Evolutionary conservation across 2,329 filamentous ascomycete genomes (phyloP).

Genomic region (Neodidymelliopsis sp.): DNA sequence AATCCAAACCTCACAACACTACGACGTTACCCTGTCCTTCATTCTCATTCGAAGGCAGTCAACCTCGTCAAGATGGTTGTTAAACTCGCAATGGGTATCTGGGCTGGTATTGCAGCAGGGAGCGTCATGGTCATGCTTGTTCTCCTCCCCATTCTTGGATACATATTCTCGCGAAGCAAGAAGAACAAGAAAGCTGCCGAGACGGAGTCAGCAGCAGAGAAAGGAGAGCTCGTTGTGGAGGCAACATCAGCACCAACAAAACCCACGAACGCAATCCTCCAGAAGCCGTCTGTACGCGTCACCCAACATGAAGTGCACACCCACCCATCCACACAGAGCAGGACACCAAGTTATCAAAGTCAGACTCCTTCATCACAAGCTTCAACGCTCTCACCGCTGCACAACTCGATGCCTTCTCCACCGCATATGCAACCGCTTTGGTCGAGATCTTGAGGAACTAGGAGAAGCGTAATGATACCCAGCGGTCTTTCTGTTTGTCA

Average conservation of each 20-base stretch:
- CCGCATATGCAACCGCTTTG: conserved; percentile 6
- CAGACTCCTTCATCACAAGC: no score
- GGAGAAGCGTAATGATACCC: background rate
- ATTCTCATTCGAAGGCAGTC: background rate
- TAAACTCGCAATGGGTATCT: conserved; percentile 13
- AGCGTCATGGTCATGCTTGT: conserved; percentile 13
- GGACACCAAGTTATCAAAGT: conserved; percentile 13
- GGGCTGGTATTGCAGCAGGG: conserved; percentile 16
- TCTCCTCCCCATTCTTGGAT: conserved; percentile 11
- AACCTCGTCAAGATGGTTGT: conserved; percentile 2
- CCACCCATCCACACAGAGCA: conserved; percentile 9
- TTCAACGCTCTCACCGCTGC: conserved; percentile 4
- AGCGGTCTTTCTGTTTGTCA: background rate
- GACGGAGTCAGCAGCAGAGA: conserved; percentile 9
- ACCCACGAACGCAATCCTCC: conserved; percentile 8
- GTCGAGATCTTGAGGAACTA: conserved; percentile 1
- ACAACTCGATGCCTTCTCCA: conserved; percentile 8
- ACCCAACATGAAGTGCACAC: conserved; percentile 1
- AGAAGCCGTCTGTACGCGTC: conserved; percentile 4
- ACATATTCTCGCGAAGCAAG: conserved; percentile 12
- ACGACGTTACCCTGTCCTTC: background rate
- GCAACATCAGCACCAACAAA: conserved; percentile 5
- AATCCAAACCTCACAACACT: background rate
- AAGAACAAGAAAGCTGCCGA: conserved; percentile 5
- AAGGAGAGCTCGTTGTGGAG: conserved; percentile 6